Evolutionary conservation across 1,284 basidiomycete species (phyloP).

Genomic region (Ceratobasidium sp.): DNA sequence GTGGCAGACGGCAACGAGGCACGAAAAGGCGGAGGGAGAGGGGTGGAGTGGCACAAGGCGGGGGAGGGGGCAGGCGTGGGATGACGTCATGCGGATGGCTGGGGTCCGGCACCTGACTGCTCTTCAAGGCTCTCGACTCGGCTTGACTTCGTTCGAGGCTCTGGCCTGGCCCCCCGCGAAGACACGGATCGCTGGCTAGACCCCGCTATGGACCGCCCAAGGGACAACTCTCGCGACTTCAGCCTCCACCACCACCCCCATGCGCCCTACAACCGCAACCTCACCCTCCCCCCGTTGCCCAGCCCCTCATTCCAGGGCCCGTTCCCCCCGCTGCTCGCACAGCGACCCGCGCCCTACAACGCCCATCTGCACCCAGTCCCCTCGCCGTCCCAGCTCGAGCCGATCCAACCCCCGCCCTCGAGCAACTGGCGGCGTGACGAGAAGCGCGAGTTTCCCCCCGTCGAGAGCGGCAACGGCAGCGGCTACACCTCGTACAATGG

Average conservation of each 20-base stretch:
- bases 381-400: slow-evolving; percentile 37
- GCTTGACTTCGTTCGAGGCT: background rate
- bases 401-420: slow-evolving; percentile 41
- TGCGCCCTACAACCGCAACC: slow-evolving; percentile 31
- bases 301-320: slow-evolving; percentile 22
- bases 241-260: slow-evolving; percentile 45
- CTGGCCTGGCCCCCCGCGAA: slow-evolving; percentile 13
- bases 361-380: slow-evolving; percentile 38
- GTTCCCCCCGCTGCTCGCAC: slow-evolving; percentile 42
- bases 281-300: slow-evolving; percentile 44
- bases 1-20: background rate
- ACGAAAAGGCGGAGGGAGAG: background rate
- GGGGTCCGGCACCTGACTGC: slow-evolving; percentile 1
- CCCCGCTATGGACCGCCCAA: slow-evolving; percentile 11
- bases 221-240: background rate
- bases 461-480: slow-evolving; percentile 39
- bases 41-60: background rate
- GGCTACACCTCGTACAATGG: slow-evolving; percentile 10
- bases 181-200: background rate
- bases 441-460: slow-evolving; percentile 20
- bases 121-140: slow-evolving; percentile 1
- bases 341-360: slow-evolving; percentile 42
- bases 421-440: slow-evolving; percentile 25
- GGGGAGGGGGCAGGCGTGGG: slow-evolving; percentile 1
- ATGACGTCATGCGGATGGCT: background rate